These are phyloP conservation scores for Ilex asprella DNA, from an alignment of 257 asterid species.

Conservation along the genomic window DNA sequence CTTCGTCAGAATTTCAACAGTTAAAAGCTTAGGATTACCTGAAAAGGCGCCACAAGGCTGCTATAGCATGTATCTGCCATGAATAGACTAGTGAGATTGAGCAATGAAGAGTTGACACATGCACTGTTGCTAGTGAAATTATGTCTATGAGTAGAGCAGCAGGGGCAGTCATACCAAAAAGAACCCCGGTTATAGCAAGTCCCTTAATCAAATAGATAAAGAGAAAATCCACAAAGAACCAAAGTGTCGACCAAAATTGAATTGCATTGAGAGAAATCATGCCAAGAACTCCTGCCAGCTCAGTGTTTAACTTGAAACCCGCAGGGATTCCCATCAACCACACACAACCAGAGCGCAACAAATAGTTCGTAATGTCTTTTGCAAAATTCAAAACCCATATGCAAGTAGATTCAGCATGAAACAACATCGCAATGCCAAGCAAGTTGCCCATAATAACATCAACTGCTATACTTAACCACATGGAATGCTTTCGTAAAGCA, in stretches of 20 bases:
- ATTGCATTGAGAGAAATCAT: slow-evolving; percentile 70
- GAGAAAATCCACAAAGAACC: slow-evolving; percentile 56
- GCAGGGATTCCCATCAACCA: slow-evolving; percentile 99
- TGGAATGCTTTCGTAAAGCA: slow-evolving; percentile 56
- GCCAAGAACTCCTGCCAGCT: slow-evolving; percentile 95
- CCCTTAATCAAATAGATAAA: slow-evolving; percentile 47
- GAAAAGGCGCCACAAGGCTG: slow-evolving; percentile 98
- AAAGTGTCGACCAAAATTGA: slow-evolving; percentile 91
- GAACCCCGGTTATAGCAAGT: slow-evolving; percentile 59
- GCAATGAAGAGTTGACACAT: slow-evolving; percentile 63
- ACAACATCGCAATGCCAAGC: slow-evolving; percentile 60
- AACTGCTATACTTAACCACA: slow-evolving; percentile 71
- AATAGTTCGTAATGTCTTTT: slow-evolving; percentile 57
- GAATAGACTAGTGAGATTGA: slow-evolving; percentile 70
- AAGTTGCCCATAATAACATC: slow-evolving; percentile 73
- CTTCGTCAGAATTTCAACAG: too few relatives aligned
- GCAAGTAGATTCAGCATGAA: slow-evolving; percentile 46
- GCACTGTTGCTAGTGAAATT: slow-evolving; percentile 67
- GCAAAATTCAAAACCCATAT: slow-evolving; percentile 46
- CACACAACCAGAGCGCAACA: slow-evolving; percentile 85
- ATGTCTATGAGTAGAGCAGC: slow-evolving; percentile 65
- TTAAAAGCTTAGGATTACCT: slow-evolving; percentile 33
- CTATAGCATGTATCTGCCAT: slow-evolving; percentile 65
- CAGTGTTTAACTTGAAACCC: slow-evolving; percentile 94
- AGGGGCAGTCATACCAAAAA: slow-evolving; percentile 76